A percentile compares a stretch with the other conserved stretches of the same genome.
Conservation (phyloP, 1,284 basidiomycete genomes). For the Tilletia setariae region DNA sequence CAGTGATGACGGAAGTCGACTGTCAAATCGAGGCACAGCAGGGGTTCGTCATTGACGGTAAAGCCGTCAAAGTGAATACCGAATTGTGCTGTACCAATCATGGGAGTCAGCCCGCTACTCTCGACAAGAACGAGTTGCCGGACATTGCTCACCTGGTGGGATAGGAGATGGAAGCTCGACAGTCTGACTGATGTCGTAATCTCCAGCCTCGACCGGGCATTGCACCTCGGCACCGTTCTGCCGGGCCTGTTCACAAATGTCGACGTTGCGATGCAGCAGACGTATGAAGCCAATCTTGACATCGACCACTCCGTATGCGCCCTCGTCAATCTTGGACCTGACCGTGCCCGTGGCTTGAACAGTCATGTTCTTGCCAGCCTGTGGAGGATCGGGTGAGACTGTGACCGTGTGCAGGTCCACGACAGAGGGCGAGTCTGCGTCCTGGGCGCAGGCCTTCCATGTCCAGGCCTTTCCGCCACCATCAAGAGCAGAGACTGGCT, state of each 20-base stretch:
- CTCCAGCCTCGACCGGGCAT: constrained; percentile 44
- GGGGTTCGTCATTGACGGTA: constrained; percentile 71
- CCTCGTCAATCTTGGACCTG: constrained; percentile 37
- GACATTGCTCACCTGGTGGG: constrained; percentile 37
- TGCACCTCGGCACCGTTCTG: constrained; percentile 46
- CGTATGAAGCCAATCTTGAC: constrained; percentile 50
- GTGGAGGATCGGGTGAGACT: constrained; percentile 49
- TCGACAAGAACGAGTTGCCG: neutral
- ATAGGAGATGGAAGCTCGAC: constrained; percentile 47
- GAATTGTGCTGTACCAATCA: constrained; percentile 71
- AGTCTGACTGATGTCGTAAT: constrained; percentile 47
- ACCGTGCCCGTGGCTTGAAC: constrained; percentile 42
- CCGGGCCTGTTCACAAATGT: constrained; percentile 46
- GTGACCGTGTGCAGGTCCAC: constrained; percentile 40
- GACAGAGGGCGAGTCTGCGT: constrained; percentile 20
- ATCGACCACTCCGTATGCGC: constrained; percentile 44
- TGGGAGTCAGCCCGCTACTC: neutral
- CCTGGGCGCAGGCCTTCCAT: constrained; percentile 44
- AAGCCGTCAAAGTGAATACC: constrained; percentile 69
- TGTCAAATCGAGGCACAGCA: constrained; percentile 74
- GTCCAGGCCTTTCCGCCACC: constrained; percentile 32
- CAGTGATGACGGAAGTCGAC: constrained; percentile 59
- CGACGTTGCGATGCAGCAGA: constrained; percentile 41
- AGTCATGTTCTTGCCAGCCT: constrained; percentile 48
- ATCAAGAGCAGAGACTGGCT: neutral